Evolutionary conservation across 768 basidiomycete species (phyloP).

Genomic region (Psilocybe sp.): DNA sequence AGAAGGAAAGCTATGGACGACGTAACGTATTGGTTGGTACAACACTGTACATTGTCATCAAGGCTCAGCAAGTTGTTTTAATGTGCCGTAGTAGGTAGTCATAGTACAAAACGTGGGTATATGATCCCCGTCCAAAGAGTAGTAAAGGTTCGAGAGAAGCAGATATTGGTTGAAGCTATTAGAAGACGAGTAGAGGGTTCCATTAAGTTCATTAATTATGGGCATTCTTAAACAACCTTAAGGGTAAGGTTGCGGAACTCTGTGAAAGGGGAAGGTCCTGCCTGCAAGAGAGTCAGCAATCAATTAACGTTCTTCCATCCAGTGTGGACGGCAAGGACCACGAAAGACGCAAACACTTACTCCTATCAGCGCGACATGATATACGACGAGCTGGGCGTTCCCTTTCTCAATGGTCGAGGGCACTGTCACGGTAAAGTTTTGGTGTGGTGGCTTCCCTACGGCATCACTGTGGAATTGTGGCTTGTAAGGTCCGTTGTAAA

Average conservation of each 20-base stretch:
- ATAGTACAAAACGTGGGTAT: too few relatives aligned
- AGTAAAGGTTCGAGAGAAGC: too few relatives aligned
- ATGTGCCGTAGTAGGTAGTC: too few relatives aligned
- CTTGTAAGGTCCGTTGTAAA: slow-evolving; percentile 43
- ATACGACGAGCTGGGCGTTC: slow-evolving; percentile 31
- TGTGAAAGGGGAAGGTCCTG: slow-evolving; percentile 23
- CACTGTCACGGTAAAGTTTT: slow-evolving; percentile 43
- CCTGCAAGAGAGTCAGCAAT: slow-evolving; percentile 20
- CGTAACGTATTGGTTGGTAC: too few relatives aligned
- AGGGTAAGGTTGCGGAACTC: slow-evolving; percentile 32
- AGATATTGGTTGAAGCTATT: too few relatives aligned
- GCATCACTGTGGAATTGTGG: slow-evolving; percentile 29
- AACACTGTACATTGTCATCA: too few relatives aligned
- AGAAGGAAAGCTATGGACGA: too few relatives aligned
- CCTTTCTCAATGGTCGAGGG: slow-evolving; percentile 27
- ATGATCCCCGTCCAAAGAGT: too few relatives aligned
- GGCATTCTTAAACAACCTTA: slow-evolving; percentile 16
- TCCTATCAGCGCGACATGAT: slow-evolving; percentile 36
- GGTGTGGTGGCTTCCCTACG: slow-evolving; percentile 32
- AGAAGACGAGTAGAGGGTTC: too few relatives aligned
- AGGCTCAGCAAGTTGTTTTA: too few relatives aligned
- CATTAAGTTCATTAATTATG: neutral
- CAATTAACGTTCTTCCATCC: neutral
- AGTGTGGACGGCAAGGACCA: neutral
- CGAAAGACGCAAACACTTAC: slow-evolving; percentile 25